Conservation (phyloP, 108 stramenopile genomes). For the Cyclostephanos invisitatus region DNA sequence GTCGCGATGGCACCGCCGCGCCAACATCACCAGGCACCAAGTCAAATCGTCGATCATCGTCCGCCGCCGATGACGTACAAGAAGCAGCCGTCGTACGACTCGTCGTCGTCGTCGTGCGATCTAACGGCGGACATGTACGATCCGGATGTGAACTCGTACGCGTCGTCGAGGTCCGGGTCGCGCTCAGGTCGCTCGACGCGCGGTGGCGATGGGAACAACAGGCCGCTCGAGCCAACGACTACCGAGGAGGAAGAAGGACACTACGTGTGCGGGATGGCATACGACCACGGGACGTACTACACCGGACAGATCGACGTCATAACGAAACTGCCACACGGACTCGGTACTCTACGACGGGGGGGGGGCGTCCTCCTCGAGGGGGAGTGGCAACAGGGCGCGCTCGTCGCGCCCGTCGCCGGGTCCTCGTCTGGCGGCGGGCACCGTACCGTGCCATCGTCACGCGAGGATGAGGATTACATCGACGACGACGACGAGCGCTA, state of each 20-base stretch:
- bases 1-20: background rate
- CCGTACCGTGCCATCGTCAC: background rate
- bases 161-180: background rate
- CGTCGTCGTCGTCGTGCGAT: too few relatives aligned
- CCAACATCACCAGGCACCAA: background rate
- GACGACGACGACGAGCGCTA: background rate
- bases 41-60: background rate
- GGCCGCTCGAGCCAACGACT: background rate
- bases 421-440: too few relatives aligned
- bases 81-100: background rate
- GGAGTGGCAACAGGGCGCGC: background rate
- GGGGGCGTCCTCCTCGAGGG: background rate
- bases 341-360: background rate
- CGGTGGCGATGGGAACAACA: background rate
- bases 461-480: background rate
- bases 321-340: background rate
- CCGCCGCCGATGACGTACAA: background rate
- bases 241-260: background rate
- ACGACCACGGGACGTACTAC: background rate
- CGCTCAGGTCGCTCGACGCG: too few relatives aligned
- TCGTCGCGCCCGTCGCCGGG: background rate
- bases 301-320: constrained; percentile 2
- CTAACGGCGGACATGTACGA: background rate
- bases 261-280: constrained; percentile 2
- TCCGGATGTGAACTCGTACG: background rate